Evolutionary conservation across 495 filamentous ascomycete genomes (phyloP).

Genomic region (Hypoxylon crocopeplum): DNA sequence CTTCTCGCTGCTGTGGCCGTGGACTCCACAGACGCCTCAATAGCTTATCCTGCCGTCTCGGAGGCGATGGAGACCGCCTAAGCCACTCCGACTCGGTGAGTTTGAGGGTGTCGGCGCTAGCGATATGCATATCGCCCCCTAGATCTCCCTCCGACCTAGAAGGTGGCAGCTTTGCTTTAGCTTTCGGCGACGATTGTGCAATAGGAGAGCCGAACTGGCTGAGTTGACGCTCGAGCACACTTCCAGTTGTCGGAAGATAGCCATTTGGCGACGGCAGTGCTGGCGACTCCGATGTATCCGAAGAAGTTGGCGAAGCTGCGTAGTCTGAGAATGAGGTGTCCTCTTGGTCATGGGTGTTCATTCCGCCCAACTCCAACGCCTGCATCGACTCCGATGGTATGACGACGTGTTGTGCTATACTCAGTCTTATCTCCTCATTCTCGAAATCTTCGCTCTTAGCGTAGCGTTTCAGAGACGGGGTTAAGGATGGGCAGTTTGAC

Average conservation of each 20-base stretch:
- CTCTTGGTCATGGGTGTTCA: slow-evolving; percentile 16
- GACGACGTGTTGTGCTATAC: slow-evolving; percentile 40
- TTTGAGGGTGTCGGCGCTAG: slow-evolving; percentile 19
- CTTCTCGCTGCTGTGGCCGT: slow-evolving; percentile 6
- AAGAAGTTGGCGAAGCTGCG: slow-evolving; percentile 39
- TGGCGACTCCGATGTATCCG: slow-evolving; percentile 29
- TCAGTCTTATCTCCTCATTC: slow-evolving; percentile 43
- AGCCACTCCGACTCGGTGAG: slow-evolving; percentile 51
- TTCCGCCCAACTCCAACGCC: slow-evolving; percentile 26
- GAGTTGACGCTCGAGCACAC: slow-evolving; percentile 43
- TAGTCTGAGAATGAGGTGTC: slow-evolving; percentile 46
- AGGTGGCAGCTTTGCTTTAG: slow-evolving; percentile 15
- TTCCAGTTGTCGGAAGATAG: slow-evolving; percentile 47
- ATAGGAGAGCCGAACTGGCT: slow-evolving; percentile 35
- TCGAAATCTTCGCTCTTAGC: slow-evolving; percentile 49
- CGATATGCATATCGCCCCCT: slow-evolving; percentile 3
- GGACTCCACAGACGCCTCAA: slow-evolving; percentile 30
- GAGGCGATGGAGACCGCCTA: slow-evolving; percentile 46
- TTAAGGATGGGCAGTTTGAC: slow-evolving; percentile 45
- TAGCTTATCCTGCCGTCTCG: slow-evolving; percentile 7
- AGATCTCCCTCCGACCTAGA: slow-evolving; percentile 5
- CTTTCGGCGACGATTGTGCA: slow-evolving; percentile 24
- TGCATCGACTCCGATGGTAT: slow-evolving; percentile 36
- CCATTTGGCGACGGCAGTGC: slow-evolving; percentile 38
- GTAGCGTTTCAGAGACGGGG: slow-evolving; percentile 49